phyloP scores from a whole-genome alignment of 768 basidiomycete species.

The Pholiota conissans region DNA sequence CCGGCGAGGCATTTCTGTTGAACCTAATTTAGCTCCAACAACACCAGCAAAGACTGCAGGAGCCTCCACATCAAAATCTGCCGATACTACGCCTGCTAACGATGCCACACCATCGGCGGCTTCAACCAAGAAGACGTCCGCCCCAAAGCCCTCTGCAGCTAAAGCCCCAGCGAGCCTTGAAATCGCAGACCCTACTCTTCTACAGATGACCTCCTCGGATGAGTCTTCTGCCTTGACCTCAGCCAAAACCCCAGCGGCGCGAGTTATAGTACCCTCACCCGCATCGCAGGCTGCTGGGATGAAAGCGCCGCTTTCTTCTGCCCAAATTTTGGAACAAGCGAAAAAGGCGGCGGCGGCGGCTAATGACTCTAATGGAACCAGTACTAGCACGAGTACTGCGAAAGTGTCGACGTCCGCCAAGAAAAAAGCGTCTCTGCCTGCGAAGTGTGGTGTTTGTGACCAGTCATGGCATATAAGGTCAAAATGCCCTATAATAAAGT shows the following conservation, averaged over 20 bases:
- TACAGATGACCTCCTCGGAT: neutral
- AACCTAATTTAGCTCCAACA: neutral
- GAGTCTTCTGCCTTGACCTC: neutral
- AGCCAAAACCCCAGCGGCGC: neutral
- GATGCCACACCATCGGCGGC: neutral
- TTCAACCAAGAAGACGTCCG: neutral
- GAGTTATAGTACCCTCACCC: neutral
- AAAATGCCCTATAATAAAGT: slow-evolving; percentile 47
- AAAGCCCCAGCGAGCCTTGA: neutral
- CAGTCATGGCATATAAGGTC: slow-evolving; percentile 48
- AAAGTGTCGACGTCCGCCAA: neutral
- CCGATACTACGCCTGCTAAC: neutral
- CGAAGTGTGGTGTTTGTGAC: slow-evolving; percentile 44
- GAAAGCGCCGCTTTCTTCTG: neutral
- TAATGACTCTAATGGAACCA: too few species aligned
- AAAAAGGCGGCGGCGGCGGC: neutral
- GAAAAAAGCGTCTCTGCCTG: neutral
- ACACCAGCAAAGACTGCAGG: neutral
- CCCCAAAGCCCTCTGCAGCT: neutral
- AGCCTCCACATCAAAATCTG: neutral
- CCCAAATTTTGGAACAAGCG: neutral
- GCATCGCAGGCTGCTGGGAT: neutral
- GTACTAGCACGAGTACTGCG: too few species aligned
- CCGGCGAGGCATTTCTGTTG: neutral
- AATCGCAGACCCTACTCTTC: neutral